phyloP scores from a whole-genome alignment of 75 land plant species.

The Pseudotsuga menziesii region DNA sequence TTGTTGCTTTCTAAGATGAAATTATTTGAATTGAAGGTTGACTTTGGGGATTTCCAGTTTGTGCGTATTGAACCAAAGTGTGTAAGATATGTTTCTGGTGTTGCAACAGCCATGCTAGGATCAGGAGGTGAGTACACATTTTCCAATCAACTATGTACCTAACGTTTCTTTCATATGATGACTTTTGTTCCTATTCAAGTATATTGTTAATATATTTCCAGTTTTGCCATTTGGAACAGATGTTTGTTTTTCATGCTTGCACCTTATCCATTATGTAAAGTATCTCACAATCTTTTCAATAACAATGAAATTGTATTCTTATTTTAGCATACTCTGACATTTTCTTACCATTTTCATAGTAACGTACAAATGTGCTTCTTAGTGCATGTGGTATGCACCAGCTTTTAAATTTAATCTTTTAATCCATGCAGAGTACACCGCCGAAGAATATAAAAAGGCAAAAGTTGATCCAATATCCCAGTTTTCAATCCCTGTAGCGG shows the following conservation, averaged over 20 bases:
- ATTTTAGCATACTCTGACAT: too few relatives aligned
- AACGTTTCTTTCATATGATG: background rate
- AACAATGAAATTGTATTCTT: too few relatives aligned
- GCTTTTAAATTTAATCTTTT: slow-evolving; percentile 7
- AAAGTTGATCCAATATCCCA: slow-evolving; percentile 92
- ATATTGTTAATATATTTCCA: background rate
- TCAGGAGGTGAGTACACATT: slow-evolving; percentile 64
- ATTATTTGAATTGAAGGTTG: slow-evolving; percentile 57
- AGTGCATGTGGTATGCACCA: background rate
- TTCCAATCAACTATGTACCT: background rate
- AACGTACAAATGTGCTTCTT: background rate
- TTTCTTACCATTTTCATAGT: too few relatives aligned
- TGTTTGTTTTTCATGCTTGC: background rate
- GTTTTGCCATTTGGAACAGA: background rate
- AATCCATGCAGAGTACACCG: slow-evolving; percentile 45
- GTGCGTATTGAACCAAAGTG: slow-evolving; percentile 70
- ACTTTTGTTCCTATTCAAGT: background rate
- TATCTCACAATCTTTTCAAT: background rate
- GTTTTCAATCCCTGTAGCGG: slow-evolving; percentile 79
- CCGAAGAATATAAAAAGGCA: slow-evolving; percentile 61
- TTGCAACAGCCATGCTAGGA: slow-evolving; percentile 73
- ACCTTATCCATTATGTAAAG: background rate
- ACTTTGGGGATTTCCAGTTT: slow-evolving; percentile 96
- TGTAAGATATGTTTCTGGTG: slow-evolving; percentile 76
- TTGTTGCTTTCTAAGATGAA: background rate